Evolutionary conservation across 257 asterid species (phyloP), one percentile per base, ranked within the genome.

Genomic region (Eustoma russellianum): DNA sequence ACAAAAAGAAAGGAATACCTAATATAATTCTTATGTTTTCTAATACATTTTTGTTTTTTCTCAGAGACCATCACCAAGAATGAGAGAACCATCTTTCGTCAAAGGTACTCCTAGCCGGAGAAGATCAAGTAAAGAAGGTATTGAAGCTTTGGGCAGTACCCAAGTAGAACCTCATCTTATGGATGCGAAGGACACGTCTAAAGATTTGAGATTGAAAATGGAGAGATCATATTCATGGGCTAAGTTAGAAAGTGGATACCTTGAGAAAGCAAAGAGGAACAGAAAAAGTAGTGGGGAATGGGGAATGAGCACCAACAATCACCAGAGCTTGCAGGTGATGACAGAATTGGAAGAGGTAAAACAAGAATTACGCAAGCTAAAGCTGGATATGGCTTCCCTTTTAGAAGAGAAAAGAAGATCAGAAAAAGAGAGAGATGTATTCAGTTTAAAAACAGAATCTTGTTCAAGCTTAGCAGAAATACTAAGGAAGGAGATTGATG

Each of bases 311-410:
- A 3, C 54, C 4, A 72, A 55, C 13, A 59, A 70, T 49, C 63
- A 54, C 38, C 77, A 61, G 70, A 57, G 69, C 16, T 67, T 24
- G 30, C 57, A 72, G 53, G 84, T 75, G 69, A 53, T 77, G 78
- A 55, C 47, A 33, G 94, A 86, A 48, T 62, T 91, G 77, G 83
- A 78, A 55, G n/a, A 38, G 16, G 68, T 72, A n/a, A 87, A 82
- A 59, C 80, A 61, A 48, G 95, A 88, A 18, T 13, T 84, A 72
- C 67, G 77, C 17, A 78, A 70, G 77, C 88, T 87, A 18, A 87
- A 82, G 88, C 74, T 76, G 72, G 89, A 80, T 56, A 79, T 84
- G 84, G 93, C 92, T 70, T 64, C 84, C 2, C 64, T 79, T 55
- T 46, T 72, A 60, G 83, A 87, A 45, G 90, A 82, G 59, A 84